Base-by-base conservation (phyloP, 2,329 filamentous ascomycete species). In the Corynespora cassiicola region DNA sequence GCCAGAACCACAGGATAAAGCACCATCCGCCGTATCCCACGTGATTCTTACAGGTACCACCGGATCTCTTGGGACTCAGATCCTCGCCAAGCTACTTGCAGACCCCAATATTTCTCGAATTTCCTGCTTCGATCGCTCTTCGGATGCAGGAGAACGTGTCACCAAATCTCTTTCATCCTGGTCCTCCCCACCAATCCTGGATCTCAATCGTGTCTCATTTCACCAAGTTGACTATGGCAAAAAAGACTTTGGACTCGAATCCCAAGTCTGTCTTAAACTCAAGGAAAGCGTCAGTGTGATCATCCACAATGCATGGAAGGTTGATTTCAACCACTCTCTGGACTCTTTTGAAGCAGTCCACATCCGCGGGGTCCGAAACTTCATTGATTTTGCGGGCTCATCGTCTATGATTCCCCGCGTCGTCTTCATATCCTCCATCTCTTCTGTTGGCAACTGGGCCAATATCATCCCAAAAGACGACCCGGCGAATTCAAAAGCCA, bases 121-220 rank as follows among this genome's bases (percentile, higher is more conserved):
- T 5, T 75, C 77, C 52, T 81, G 80, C 54, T 69, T 84, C 3
- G 69, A 82, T 16, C 74, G 80, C 28, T 65, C 83, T 9, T 44
- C 58, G 16, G 66, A 75, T 47, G 72, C 75, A 7, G 11, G 19
- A 3, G 31, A 39, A 20, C 19, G 39, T 12, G 23, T 43, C 7
- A 32, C 31, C 6, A 5, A 36, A 48, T 10, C 44, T 60, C 19
- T 30, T 5, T 39, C 36, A 6, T 31, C 22, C 4, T 39, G 39
- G 39, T 11, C 39, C 4, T 15, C 5, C 41, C n/a, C 16, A 39
- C 28, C 37, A 6, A 30, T 35, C 26, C 28, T 54, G 9, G 29
- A 47, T 16, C 75, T 71, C 31, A 53, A 67, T 4, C 74, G 77
- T 31, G 57, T 79, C 7, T 70, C 69, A 26, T 72, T 71, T 27